Conservation (phyloP, 2,329 filamentous ascomycete genomes). For the Aspergillus oerlinghausenensis region DNA sequence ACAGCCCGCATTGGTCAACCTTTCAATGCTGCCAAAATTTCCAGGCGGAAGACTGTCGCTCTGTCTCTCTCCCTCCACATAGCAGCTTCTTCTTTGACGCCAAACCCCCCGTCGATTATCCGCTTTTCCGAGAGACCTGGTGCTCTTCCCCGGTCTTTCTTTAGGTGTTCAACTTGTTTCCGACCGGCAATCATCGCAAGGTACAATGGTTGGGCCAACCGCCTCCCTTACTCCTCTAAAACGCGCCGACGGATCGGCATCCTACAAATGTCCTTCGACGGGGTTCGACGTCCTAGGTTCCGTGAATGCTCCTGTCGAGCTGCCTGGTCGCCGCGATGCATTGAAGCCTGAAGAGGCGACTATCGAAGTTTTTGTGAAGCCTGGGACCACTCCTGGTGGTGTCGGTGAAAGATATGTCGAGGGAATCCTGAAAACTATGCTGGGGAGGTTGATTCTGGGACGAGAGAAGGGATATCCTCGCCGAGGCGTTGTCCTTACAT, state of each 20-base stretch:
- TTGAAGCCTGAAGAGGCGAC: conserved; percentile 88
- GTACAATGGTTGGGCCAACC: conserved; percentile 33
- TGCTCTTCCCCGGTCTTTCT: not conserved
- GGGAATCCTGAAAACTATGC: conserved; percentile 40
- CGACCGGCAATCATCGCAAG: not conserved
- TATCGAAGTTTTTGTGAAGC: conserved; percentile 85
- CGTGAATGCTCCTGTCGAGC: conserved; percentile 91
- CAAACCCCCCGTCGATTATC: not conserved
- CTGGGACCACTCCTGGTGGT: conserved; percentile 79
- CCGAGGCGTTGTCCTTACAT: conserved; percentile 40
- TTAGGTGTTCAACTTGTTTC: not conserved
- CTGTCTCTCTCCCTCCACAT: not conserved
- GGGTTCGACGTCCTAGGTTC: conserved; percentile 79
- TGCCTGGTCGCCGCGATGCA: conserved; percentile 67
- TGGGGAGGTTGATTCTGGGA: conserved; percentile 39
- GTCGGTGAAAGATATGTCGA: conserved; percentile 80
- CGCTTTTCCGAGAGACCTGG: not conserved
- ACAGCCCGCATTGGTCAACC: not conserved
- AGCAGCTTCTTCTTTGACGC: not conserved
- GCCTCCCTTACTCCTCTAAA: conserved; percentile 30
- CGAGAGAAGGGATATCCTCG: conserved; percentile 39
- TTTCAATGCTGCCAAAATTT: not conserved
- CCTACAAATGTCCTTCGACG: conserved; percentile 37
- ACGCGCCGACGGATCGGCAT: conserved; percentile 39
- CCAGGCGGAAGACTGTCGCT: not conserved